Evolutionary conservation across 2,329 filamentous ascomycete genomes (phyloP), one percentile per base, ranked within the genome.

Genomic region (Zasmidium citrigriseum): DNA sequence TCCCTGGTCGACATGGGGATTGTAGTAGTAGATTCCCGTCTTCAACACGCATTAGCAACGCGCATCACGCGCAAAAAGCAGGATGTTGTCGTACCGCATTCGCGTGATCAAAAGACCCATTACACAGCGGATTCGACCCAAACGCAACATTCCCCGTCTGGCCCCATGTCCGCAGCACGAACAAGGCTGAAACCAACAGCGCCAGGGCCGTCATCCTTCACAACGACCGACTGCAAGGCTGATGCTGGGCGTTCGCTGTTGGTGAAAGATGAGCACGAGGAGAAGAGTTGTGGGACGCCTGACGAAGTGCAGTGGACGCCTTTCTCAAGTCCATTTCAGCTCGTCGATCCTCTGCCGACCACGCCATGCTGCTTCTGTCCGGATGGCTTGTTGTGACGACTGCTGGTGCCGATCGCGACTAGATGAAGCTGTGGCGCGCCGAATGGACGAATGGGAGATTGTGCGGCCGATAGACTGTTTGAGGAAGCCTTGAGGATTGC

Each of bases 1-100:
- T 2, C 59, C 56, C 57, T 59, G 56, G 44, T 53, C 38, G 22
- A 62, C 53, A 24, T 57, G 24, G 7, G 59, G 56, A 18, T 59
- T 58, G 27, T 46, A 48, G 27, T 46, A 52, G 48, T 45, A 47
- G 44, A 47, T 11, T n/a, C 54, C 54, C 2, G 34, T 52, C 24
- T 53, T 3, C 12, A 20, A 18, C 34, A n/a, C 18, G 12, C 14
- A 16, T 41, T n/a, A 41, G 34, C 34, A 9, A 41, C 16, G 34
- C 34, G 34, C 34, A 41, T 41, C 5, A 41, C 34, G 34, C 34
- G 7, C 7, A n/a, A 54, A n/a, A 20, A n/a, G 16, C 9, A 14
- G 9, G n/a, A n/a, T 2, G 38, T n/a, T 12, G 10, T 46, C 38
- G 18, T 41, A 41, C 34, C 34, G 41, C 55, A 44, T 57, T 57